Evolutionary conservation across 2,329 filamentous ascomycete species (phyloP).

Genomic region (Diplodia intermedia): DNA sequence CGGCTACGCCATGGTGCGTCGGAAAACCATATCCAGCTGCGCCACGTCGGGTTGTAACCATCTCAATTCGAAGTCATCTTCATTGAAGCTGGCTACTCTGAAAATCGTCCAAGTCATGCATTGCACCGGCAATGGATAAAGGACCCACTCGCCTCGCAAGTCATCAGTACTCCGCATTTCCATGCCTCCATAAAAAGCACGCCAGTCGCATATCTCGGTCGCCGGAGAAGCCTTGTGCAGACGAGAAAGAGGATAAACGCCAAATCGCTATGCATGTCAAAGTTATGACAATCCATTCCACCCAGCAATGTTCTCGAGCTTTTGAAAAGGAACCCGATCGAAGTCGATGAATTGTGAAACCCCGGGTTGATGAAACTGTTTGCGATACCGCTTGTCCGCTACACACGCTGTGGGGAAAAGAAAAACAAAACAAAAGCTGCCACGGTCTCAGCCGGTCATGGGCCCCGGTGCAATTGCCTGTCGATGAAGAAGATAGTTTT

Average conservation of each 20-base stretch:
- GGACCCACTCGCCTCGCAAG: background rate
- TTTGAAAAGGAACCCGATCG: background rate
- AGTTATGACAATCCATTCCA: background rate
- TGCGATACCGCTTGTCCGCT: constrained; percentile 10
- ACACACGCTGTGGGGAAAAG: background rate
- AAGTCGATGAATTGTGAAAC: background rate
- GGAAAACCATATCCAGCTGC: background rate
- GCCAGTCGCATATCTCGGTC: no score
- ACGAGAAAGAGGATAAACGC: background rate
- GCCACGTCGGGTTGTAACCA: background rate
- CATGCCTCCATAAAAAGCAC: background rate
- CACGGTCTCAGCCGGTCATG: background rate
- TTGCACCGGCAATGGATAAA: background rate
- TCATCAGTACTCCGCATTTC: background rate
- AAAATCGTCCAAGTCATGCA: background rate
- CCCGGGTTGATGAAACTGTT: background rate
- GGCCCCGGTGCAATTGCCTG: background rate
- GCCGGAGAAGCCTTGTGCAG: background rate
- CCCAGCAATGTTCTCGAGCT: background rate
- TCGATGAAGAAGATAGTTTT: background rate
- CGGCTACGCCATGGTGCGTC: background rate
- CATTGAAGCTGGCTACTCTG: background rate
- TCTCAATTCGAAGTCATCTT: background rate
- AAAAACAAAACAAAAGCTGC: background rate
- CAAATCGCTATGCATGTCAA: constrained; percentile 19